phyloP scores from a whole-genome alignment of 2,329 filamentous ascomycete species.

The Aureobasidium sp. region DNA sequence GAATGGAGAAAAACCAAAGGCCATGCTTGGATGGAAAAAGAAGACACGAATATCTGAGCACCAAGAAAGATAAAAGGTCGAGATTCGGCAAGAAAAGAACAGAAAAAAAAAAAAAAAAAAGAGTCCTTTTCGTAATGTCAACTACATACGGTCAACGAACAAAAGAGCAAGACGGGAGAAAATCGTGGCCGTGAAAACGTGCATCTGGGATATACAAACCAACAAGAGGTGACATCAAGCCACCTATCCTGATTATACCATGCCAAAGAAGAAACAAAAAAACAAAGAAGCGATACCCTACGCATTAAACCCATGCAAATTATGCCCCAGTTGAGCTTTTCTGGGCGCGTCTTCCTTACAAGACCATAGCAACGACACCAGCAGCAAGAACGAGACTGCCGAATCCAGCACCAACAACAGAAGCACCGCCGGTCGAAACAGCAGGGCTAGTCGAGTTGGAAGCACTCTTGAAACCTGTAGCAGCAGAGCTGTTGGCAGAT shows the following conservation, averaged over 20 bases:
- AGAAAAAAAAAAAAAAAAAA: no score
- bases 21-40: not conserved
- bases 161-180: not conserved
- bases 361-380: slow-evolving; percentile 27
- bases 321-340: no score
- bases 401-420: slow-evolving; percentile 29
- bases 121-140: not conserved
- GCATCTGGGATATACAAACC: not conserved
- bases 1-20: no score
- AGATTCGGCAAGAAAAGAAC: no score
- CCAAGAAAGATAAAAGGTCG: no score
- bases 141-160: not conserved
- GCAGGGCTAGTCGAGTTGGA: slow-evolving; percentile 20
- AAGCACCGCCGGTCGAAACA: slow-evolving; percentile 27
- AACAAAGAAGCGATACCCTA: not conserved
- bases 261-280: not conserved
- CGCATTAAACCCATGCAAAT: not conserved
- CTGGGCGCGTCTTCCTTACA: no score
- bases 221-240: not conserved
- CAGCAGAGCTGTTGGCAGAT: slow-evolving; percentile 7
- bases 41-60: not conserved
- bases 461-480: slow-evolving; percentile 47
- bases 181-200: not conserved
- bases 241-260: no score
- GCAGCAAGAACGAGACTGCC: slow-evolving; percentile 31